Base-by-base conservation (phyloP, 495 filamentous ascomycete species). In the Sporormia fimetaria region DNA sequence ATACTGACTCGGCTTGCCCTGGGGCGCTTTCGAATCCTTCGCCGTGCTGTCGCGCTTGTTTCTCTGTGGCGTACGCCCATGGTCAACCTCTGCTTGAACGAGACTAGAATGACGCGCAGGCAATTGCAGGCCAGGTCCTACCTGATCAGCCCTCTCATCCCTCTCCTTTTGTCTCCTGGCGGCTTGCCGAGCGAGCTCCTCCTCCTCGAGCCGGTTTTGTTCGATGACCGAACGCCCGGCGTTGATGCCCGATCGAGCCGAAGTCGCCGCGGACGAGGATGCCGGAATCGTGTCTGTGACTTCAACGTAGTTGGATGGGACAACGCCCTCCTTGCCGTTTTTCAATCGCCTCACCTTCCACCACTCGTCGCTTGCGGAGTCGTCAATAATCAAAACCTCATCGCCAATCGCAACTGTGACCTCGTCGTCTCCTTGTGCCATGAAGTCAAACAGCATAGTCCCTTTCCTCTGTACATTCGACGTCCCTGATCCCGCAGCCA, bases 241-340 rank as follows among this genome's bases (percentile, higher is more conserved):
- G 45, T 80, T 80, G 40, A 79, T 52, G 16, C 74, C 75, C 3
- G 67, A 43, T 1, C 66, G 61, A 24, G 67, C 65, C 14, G 64
- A 51, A 16, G 66, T 44, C n/a, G 58, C 49, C 17, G 62, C 45
- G 23, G 67, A 47, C 2, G 37, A 30, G 10, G 16, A 24, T 20
- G 32, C 28, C 23, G 51, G 26, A 15, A 78, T 61, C 2, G 71
- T 70, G 27, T 80, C 83, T 8, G 71, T 82, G 21, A 92, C 66
- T 58, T 99, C 90, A 35, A 96, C 78, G 59, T 95, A 99, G 61
- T 82, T 92, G 65, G 85, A 87, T 3, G 90, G 90, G n/a, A 99
- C 87, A 8, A 96, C 90, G n/a, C 90, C 92, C 58, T 93, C 83
- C 55, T 83, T 84, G 32, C 83, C 83, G 58, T 87, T 95, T 65